These are phyloP conservation scores for Ceratocystis harringtonii DNA, from an alignment of 2,329 filamentous ascomycete species.

Conservation along the genomic window DNA sequence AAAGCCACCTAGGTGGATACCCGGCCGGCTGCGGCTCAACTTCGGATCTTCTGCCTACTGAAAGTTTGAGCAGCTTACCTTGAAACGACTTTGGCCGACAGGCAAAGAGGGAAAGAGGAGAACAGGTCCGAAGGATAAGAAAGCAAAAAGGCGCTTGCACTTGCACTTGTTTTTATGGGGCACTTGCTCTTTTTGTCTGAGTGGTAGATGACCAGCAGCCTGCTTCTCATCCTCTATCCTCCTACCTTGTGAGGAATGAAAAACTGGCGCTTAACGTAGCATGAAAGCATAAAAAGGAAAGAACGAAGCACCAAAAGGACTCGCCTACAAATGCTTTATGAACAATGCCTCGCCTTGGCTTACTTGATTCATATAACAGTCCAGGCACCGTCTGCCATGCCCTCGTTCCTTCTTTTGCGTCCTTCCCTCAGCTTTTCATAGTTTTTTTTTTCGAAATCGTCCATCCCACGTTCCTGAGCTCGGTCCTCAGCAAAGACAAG, in stretches of 20 bases:
- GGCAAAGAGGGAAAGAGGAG: not conserved
- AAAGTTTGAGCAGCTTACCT: not conserved
- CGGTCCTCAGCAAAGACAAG: not conserved
- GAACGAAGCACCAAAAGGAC: not conserved
- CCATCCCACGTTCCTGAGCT: not conserved
- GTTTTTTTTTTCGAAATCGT: not conserved
- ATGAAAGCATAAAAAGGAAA: not conserved
- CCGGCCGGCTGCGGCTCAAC: not conserved
- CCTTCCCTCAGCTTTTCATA: not conserved
- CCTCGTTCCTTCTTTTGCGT: not conserved
- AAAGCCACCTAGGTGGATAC: not conserved
- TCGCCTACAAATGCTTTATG: no score
- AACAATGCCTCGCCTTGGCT: no score
- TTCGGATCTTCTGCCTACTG: not conserved
- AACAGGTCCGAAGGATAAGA: not conserved
- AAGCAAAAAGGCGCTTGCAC: conserved; percentile 7
- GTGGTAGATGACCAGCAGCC: not conserved
- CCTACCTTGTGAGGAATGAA: not conserved
- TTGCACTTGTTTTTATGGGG: not conserved
- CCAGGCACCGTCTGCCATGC: not conserved
- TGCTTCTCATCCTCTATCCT: not conserved
- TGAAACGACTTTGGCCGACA: not conserved
- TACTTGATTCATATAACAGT: not conserved
- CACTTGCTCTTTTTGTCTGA: not conserved
- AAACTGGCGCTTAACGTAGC: not conserved